Conservation (phyloP, 192 early-diverging fungal genomes). For the Entomortierella chlamydospora region DNA sequence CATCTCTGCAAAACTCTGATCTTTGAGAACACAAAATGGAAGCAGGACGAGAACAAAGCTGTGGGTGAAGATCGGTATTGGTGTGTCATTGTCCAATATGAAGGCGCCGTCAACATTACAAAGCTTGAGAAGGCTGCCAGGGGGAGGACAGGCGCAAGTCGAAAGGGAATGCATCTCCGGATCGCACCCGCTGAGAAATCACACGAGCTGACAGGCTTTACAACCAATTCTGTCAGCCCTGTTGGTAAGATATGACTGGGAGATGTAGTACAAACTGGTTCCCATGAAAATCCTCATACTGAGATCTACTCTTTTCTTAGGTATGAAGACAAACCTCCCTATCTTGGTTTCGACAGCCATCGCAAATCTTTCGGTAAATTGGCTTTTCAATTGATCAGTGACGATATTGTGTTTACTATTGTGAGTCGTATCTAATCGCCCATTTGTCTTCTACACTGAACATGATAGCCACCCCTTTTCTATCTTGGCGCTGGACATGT, state of each 20-base stretch:
- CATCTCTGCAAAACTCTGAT: conserved; percentile 93
- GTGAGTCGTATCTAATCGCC: no score
- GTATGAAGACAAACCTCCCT: conserved; percentile 39
- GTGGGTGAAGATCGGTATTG: conserved; percentile 50
- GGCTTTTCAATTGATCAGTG: no score
- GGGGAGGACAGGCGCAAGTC: conserved; percentile 55
- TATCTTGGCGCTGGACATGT: conserved; percentile 86
- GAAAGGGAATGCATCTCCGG: conserved; percentile 87
- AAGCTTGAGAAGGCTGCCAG: conserved; percentile 54
- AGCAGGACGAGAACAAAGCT: conserved; percentile 59
- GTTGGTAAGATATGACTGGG: conserved; percentile 61
- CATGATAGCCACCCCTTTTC: conserved; percentile 70
- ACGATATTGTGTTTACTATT: no score
- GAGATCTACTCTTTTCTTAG: not conserved
- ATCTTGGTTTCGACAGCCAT: conserved; percentile 33
- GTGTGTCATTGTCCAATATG: conserved; percentile 54
- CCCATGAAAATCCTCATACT: no score
- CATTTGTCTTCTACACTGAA: not conserved
- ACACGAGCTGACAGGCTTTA: conserved; percentile 78
- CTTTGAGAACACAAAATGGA: conserved; percentile 88
- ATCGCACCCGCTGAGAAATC: conserved; percentile 74
- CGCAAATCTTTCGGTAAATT: conserved; percentile 34
- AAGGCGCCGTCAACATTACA: conserved; percentile 42
- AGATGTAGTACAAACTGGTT: no score
- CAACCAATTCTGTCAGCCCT: conserved; percentile 75